Conservation (phyloP, 2,329 filamentous ascomycete species). For the Didymella keratinophila region DNA sequence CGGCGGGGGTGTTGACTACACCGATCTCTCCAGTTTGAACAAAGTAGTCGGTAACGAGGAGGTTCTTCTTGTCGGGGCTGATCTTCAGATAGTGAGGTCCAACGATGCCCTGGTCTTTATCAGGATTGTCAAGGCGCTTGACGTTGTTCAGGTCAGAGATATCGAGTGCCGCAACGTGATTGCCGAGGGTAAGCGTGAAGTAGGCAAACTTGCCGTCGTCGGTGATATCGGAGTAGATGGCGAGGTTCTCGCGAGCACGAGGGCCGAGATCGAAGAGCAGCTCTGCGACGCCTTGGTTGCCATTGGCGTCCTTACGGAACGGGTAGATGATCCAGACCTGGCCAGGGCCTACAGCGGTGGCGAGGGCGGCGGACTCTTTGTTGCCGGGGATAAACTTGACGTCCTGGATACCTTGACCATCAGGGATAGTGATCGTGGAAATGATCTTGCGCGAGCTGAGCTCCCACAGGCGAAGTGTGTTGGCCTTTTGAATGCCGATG, state of each 20-base stretch:
- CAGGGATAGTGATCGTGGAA: not conserved
- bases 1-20: not conserved
- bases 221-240: not conserved
- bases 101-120: not conserved
- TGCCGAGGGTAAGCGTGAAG: not conserved
- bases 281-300: not conserved
- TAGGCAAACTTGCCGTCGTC: not conserved
- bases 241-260: not conserved
- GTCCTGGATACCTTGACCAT: not conserved
- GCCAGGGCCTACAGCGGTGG: not conserved
- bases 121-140: not conserved
- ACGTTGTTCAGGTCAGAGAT: not conserved
- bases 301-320: not conserved
- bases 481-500: not conserved
- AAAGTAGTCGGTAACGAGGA: not conserved
- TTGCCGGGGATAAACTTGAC: not conserved
- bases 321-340: not conserved
- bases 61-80: not conserved
- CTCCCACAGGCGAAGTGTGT: not conserved
- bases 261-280: not conserved
- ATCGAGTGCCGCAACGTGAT: not conserved
- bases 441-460: not conserved
- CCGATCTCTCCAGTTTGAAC: not conserved
- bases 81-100: not conserved
- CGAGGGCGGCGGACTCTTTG: not conserved